Evolutionary conservation across 345 rosid genomes (phyloP), one percentile per base, ranked within the genome.

Genomic region (Euclidium syriacum): DNA sequence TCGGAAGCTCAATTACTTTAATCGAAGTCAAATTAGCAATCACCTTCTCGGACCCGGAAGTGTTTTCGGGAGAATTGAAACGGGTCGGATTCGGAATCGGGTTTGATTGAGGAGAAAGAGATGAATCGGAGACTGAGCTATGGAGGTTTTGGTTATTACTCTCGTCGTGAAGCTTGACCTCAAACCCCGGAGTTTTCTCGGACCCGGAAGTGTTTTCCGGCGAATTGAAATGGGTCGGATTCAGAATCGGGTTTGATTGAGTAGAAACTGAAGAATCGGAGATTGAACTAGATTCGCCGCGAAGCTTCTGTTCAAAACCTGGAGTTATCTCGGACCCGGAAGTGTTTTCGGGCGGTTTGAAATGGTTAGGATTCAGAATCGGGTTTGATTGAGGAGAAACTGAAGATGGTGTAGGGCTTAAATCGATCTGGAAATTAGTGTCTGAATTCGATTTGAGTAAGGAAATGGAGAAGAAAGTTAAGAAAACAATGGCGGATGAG

Each of bases 391-490:
- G 33, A 29, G 33, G 33, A 29, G 33, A 29, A 29, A 1, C 33
- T 29, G 33, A 29, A 11, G 43, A 11, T 9, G 70, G 0, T 3
- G 6, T 6, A 41, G 65, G 70, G 47, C 70, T 64, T 8, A 56
- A 24, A 17, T 48, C 59, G 53, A 71, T 40, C n/a, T 71, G 75
- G 43, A 71, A 55, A 47, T 63, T 40, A 10, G 54, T 1, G 8
- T 35, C 41, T 14, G 65, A 84, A 53, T 73, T 72, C 15, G 80
- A 80, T 73, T 73, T 82, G 80, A 78, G 25, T 23, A 74, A 40
- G 83, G 86, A 85, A 66, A 61, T 8, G 26, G 87, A 81, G 65
- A 89, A 77, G 74, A 80, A 59, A 43, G 68, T 23, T 49, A 92
- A 58, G 73, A 85, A 73, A 76, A 81, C 40, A 23, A 89, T 44